A percentile compares a stretch with the other conserved stretches of the same genome.
Evolutionary conservation across 1,284 basidiomycete species (phyloP).

Genomic region (Cutaneotrichosporon sp.): DNA sequence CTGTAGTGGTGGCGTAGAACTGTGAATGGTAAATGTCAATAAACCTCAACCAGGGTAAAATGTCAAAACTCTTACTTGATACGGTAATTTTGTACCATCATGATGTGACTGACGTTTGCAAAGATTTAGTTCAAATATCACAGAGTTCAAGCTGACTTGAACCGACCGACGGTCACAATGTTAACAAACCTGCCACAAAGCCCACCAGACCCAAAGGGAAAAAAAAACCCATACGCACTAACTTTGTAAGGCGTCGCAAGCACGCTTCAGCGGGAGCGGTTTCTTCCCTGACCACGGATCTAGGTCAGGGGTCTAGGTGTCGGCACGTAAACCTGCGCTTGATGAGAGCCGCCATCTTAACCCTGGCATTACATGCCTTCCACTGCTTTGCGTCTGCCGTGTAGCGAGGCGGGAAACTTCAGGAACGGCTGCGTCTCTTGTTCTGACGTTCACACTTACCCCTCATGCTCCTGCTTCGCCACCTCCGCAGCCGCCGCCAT

Average conservation of each 20-base stretch:
- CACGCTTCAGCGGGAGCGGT: slow-evolving; percentile 5
- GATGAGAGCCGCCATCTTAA: neutral
- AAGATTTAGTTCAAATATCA: no score
- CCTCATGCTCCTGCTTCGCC: neutral
- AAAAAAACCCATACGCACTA: neutral
- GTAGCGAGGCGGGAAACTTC: neutral
- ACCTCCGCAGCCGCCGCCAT: neutral
- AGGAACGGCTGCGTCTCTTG: slow-evolving; percentile 1
- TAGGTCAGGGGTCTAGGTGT: neutral
- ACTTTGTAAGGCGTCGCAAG: neutral
- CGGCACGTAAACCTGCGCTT: slow-evolving; percentile 12
- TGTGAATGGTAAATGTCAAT: neutral
- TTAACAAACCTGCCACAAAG: no score
- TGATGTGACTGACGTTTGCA: no score
- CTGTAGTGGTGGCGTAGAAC: neutral
- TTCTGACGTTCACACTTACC: neutral
- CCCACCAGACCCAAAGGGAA: no score
- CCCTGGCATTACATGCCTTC: neutral
- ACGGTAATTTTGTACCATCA: no score
- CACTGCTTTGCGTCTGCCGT: neutral
- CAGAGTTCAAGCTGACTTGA: neutral
- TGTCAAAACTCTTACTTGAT: no score
- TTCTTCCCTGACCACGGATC: slow-evolving; percentile 8
- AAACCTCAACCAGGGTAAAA: neutral
- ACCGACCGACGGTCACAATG: no score